Evolutionary conservation across 1,139 yeast species (phyloP), one percentile per base, ranked within the genome.

Genomic region (Geotrichum candidum): DNA sequence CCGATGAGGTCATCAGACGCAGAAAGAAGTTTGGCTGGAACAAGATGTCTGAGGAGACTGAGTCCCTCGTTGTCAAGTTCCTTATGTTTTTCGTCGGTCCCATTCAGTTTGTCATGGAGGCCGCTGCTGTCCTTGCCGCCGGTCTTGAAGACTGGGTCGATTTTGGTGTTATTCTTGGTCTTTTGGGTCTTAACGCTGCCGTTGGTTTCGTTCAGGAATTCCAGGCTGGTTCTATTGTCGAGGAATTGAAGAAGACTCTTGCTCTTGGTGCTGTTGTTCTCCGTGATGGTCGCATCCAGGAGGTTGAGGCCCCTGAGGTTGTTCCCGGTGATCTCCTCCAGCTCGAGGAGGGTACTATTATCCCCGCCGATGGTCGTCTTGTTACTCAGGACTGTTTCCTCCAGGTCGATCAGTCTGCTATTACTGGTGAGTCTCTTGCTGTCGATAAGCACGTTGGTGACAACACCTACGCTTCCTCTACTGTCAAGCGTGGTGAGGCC

Each of bases 61-160:
- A 90, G 80, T 89, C 88, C 80, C 69, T 89, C 78, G 73, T 90
- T 65, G 78, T 90, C 70, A 91, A 92, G 83, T 91, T 92, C 77
- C 76, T 89, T 73, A 85, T 86, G 90, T 92, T 90, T 84, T 92
- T 92, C 77, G 89, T 91, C 69, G 98, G 98, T 81, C 97, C 98
- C 70, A 91, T 92, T 78, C 98, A 92, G 82, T 92, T 91, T 86
- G 97, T 92, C 77, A 92, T 92, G 98, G 97, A 91, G 82, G 79
- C 96, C 76, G 98, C 98, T 74, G 97, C 97, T 73, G 84, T 91
- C 68, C 84, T 92, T 78, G 97, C 98, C 72, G 96, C 96, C 69
- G 97, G 97, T 88, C 84, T 92, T 74, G 95, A 90, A 81, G 97
- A 91, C 82, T 91, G 97, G 97, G 97, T 91, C 76, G 97, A 91